Base-by-base conservation (phyloP, 345 rosid species). In the Arabis hirsuta region DNA sequence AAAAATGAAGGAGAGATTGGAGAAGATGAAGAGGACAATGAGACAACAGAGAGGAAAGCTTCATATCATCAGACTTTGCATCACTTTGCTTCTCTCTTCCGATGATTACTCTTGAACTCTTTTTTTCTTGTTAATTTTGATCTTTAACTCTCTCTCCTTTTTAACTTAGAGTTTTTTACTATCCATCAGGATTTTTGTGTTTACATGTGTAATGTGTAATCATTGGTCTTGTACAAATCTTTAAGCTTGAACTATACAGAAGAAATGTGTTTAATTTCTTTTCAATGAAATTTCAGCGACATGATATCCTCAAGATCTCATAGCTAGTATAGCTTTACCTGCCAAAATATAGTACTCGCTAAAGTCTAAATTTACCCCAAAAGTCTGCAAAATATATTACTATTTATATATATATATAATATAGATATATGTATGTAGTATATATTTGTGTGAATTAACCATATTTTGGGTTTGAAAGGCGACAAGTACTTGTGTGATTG, bases 51-150 rank as follows among this genome's bases (percentile, higher is more conserved):
- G 77, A 76, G 89, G 85, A 46, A 91, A 84, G 84, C 71, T 85
- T 24, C 84, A 79, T 66, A 78, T 91, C 66, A 78, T 77, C 57
- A 87, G 77, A 78, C 78, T 87, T 45, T 91, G 90, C 78, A 79
- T 86, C 74, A 73, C 80, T 34, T 81, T 86, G 96, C 92, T 88
- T 78, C 85, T 91, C 27, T 80, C 88, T 73, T 86, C 88, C 79
- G 76, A 85, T 51, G 50, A 50, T 68, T 53, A 68, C 50, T 57
- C 48, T 51, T 19, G 10, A 20, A 65, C 29, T 57, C 10, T 8
- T 12, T 8, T 12, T 22, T 7, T 41, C 50, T 71, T 55, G 9
- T 64, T 55, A 5, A 11, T 45, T 32, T 54, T 51, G 16, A 48
- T 29, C 39, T 67, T 53, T 45, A 19, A 14, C 12, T 6, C 8